phyloP scores from a whole-genome alignment of 257 asterid genomes.

The Primulina eburnea region DNA sequence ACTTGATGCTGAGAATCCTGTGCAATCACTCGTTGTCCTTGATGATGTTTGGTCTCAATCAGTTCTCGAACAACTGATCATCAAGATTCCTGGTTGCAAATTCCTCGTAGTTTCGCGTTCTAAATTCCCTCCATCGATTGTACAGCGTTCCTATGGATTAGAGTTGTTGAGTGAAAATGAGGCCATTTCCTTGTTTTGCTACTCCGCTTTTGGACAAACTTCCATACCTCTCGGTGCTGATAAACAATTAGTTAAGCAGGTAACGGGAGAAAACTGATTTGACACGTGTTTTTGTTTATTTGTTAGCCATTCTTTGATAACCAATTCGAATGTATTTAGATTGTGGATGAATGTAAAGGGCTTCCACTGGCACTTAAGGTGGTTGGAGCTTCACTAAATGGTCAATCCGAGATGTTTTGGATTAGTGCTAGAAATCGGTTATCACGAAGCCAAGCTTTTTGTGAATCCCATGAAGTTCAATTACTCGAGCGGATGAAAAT shows the following conservation, averaged over 20 bases:
- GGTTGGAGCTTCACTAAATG: conserved; percentile 76
- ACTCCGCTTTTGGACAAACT: conserved; percentile 70
- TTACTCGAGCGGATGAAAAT: conserved; percentile 75
- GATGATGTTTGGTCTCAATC: conserved; percentile 91
- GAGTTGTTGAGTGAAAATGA: conserved; percentile 74
- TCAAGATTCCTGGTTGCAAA: conserved; percentile 69
- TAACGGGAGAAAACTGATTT: conserved; percentile 15
- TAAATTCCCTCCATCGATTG: conserved; percentile 59
- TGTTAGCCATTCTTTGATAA: conserved; percentile 9
- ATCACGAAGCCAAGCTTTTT: conserved; percentile 62
- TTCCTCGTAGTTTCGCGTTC: conserved; percentile 73
- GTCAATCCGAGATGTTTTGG: conserved; percentile 83
- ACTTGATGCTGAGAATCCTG: conserved; percentile 25
- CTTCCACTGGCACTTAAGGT: conserved; percentile 93
- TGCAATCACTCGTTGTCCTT: conserved; percentile 53
- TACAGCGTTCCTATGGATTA: conserved; percentile 57
- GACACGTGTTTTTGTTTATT: neutral
- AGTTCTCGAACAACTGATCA: conserved; percentile 56
- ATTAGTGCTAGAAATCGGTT: conserved; percentile 68
- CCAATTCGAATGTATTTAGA: conserved; percentile 32
- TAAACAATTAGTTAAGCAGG: conserved; percentile 66
- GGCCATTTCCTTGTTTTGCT: conserved; percentile 71
- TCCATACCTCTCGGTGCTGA: conserved; percentile 52
- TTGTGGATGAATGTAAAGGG: conserved; percentile 81
- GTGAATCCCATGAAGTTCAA: conserved; percentile 81